Evolutionary conservation across 768 basidiomycete genomes (phyloP).

Genomic region (Lentinus tigrinus): DNA sequence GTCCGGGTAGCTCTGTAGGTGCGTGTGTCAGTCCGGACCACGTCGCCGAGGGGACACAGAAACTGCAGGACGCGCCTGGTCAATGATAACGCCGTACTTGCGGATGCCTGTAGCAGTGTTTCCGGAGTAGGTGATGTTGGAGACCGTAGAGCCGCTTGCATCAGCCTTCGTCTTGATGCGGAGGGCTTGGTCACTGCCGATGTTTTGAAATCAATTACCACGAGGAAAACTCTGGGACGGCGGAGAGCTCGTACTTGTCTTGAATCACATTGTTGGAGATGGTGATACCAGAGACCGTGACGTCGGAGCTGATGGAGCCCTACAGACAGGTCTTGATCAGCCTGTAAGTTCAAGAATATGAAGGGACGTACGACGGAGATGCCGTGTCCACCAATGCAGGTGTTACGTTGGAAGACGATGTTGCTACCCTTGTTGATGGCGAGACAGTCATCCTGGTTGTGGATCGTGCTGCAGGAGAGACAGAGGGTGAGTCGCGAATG

Average conservation of each 20-base stretch:
- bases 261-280: conserved; percentile 53
- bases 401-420: conserved; percentile 43
- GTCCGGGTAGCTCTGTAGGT: conserved; percentile 51
- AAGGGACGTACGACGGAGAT: conserved; percentile 46
- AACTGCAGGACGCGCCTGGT: conserved; percentile 40
- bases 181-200: conserved; percentile 47
- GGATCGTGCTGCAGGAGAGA: conserved; percentile 12
- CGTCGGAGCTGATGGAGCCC: conserved; percentile 54
- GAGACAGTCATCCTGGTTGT: conserved; percentile 55
- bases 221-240: neutral
- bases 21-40: neutral
- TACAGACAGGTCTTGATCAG: conserved; percentile 17
- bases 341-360: too few species aligned
- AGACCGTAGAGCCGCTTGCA: conserved; percentile 47
- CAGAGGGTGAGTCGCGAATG: too few species aligned
- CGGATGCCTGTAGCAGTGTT: conserved; percentile 52
- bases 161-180: conserved; percentile 59
- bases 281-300: conserved; percentile 44
- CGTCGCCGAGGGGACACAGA: neutral
- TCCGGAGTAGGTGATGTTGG: conserved; percentile 49
- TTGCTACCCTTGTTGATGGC: conserved; percentile 45
- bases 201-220: neutral
- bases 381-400: conserved; percentile 61
- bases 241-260: conserved; percentile 42
- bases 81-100: conserved; percentile 57